Percentiles rank a stretch among this genome's conserved stretches.
Conservation (phyloP, 495 filamentous ascomycete species). For the Friedmanniomyces simplex region DNA sequence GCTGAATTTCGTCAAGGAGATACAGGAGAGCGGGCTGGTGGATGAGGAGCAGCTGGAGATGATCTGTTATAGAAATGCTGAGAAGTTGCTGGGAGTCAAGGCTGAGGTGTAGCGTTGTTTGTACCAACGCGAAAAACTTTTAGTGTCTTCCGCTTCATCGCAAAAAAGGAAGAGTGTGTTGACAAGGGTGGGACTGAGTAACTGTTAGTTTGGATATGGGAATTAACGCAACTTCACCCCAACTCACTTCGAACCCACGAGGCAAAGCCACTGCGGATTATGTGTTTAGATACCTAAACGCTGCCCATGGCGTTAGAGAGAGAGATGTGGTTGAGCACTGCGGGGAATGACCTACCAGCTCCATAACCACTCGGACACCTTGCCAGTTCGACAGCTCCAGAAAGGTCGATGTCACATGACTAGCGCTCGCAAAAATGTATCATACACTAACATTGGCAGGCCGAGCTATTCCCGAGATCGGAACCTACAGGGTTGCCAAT, state of each 20-base stretch:
- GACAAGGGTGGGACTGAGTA: neutral
- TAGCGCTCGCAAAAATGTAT: neutral
- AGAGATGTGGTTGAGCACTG: no score
- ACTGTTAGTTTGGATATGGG: neutral
- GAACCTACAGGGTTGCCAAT: neutral
- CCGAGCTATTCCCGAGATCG: neutral
- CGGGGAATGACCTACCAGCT: neutral
- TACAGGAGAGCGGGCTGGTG: no score
- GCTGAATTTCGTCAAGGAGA: no score
- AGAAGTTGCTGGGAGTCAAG: no score
- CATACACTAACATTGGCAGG: neutral
- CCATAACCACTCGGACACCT: constrained; percentile 5
- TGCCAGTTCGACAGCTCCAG: neutral
- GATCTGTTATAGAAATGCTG: no score
- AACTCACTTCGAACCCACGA: constrained; percentile 2
- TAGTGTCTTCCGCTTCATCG: neutral
- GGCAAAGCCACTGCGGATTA: constrained; percentile 1
- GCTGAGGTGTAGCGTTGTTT: no score
- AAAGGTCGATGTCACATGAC: neutral
- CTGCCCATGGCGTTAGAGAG: neutral
- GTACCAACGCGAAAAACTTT: no score
- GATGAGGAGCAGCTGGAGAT: no score
- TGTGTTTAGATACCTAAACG: neutral
- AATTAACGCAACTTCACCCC: neutral
- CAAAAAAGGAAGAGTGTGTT: neutral